Base-by-base conservation (phyloP, 1,284 basidiomycete species). In the Moniliella sp. region DNA sequence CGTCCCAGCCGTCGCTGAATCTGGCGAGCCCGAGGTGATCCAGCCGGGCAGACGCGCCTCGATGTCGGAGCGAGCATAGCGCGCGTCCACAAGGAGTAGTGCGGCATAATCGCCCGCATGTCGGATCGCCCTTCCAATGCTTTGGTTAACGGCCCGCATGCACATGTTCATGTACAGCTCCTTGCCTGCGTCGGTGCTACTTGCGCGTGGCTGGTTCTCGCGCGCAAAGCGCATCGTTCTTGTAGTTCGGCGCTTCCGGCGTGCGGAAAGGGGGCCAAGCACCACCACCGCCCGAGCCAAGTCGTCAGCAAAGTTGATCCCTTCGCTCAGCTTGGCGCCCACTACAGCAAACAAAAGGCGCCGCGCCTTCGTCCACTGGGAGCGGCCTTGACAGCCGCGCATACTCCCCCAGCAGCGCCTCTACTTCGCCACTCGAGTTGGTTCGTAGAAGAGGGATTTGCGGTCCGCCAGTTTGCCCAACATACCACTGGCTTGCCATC, bases 71-170 rank as follows among this genome's bases (percentile, higher is more conserved):
- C 54, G 43, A 4, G 28, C 41, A 31, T 48, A 59, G 7, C 56
- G 36, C 11, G 35, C 32, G 34, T 59, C 56, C 15, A 59, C 42
- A 5, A 59, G 38, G 15, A 59, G 45, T 7, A 59, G 42, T 7
- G 44, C 43, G 1, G 56, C 54, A 31, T 50, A 56, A 34, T 59
- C 56, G 29, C 46, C 38, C 12, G 42, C 31, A 32, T 59, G 54
- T 1, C 56, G 51, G 10, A 59, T 57, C 7, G 56, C 53, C n/a
- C 56, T 37, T 5, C 34, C 86, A 40, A 97, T 93, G 35, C 79
- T 83, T 60, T 97, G 88, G 62, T 97, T 97, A 26, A 94, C 84
- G 0, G 84, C 69, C 32, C 81, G 80, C 81, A 93, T 91, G 53
- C 83, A 91, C 25, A 59, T 36, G 18, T 57, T 57, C 13, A 48